Evolutionary conservation across 495 filamentous ascomycete genomes (phyloP), one percentile per base, ranked within the genome.

Genomic region (Bombardia bombarda): DNA sequence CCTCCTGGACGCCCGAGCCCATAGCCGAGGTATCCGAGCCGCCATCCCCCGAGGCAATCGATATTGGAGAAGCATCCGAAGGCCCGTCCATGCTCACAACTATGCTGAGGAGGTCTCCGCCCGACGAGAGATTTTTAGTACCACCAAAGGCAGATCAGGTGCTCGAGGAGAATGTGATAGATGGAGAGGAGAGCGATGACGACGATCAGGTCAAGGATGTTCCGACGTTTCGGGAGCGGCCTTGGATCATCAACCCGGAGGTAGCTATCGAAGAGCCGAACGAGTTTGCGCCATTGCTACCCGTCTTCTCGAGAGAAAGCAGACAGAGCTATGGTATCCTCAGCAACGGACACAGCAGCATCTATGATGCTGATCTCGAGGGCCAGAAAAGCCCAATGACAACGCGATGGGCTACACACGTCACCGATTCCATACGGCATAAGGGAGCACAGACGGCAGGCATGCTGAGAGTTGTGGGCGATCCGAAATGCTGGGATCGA

Each of bases 401-500:
- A 13, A 45, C 22, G 34, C 34, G 35, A 13, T 63, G 56, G 60
- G 20, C 52, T 1, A 40, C 39, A 0, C 42, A 38, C 23, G 37
- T 45, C 10, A 34, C 42, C 8, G 34, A 42, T 18, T 40, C 38
- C 1, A 20, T 52, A 7, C 38, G 48, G 33, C 16, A 45, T 0
- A 47, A 30, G 3, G 32, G 42, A 22, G 32, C 30, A 13, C 41
- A 36, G n/a, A 35, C 49, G 2, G 23, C 45, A 3, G 24, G 38
- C 18, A 16, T 51, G 3, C 22, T 63, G 1, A 51, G 38, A 21
- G 38, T 52, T 16, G 48, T 60, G 4, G 32, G 58, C 8, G 77
- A 79, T 47, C 83, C 86, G 2, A 88, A 86, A 54, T 65, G 67
- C 31, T 96, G 88, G 87, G 68, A 89, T 58, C 67, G 65, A 36